Percentiles rank a stretch among this genome's conserved stretches.
Conservation (phyloP, 163 green algal genomes). For the Dunaliella salina region DNA sequence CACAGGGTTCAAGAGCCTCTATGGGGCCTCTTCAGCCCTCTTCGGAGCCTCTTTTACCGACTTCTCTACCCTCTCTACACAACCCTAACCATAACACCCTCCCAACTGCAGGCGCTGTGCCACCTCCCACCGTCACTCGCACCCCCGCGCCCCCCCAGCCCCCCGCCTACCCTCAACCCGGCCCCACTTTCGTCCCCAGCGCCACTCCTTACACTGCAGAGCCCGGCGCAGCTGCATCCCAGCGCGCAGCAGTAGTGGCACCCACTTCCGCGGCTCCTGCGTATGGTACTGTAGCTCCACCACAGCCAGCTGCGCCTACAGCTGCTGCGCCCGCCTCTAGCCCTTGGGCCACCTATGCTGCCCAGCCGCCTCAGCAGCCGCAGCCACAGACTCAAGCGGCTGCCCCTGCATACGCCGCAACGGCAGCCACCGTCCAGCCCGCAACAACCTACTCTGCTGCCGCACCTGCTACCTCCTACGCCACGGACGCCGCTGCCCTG, state of each 20-base stretch:
- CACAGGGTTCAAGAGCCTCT: too few relatives aligned
- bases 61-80: neutral
- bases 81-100: neutral
- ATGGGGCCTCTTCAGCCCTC: too few relatives aligned
- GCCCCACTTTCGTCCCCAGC: neutral
- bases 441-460: neutral
- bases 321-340: neutral
- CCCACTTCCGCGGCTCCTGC: too few relatives aligned
- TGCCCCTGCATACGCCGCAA: too few relatives aligned
- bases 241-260: neutral
- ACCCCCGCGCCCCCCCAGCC: neutral
- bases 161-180: neutral
- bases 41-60: too few relatives aligned
- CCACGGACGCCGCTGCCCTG: neutral
- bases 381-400: neutral
- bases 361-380: neutral
- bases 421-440: neutral
- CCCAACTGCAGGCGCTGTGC: neutral
- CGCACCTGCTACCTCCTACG: neutral
- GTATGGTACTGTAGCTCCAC: neutral
- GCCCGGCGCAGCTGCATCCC: too few relatives aligned
- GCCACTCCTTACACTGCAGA: neutral
- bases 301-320: neutral
- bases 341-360: neutral
- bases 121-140: neutral